These are phyloP conservation scores for Komagataella phaffii DNA, from an alignment of 805 yeast species.

Conservation along the genomic window DNA sequence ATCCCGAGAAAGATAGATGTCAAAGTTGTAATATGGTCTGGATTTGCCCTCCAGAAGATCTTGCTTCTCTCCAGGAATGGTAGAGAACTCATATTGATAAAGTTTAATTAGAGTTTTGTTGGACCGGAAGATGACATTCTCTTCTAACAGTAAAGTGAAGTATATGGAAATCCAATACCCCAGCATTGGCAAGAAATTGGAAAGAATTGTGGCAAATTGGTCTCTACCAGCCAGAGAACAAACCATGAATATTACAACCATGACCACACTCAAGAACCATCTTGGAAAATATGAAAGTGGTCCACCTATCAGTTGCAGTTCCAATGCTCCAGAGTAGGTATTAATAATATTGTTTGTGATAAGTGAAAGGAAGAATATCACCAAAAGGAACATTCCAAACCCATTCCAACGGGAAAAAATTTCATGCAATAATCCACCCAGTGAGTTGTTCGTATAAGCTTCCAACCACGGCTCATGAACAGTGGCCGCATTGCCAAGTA, in stretches of 20 bases:
- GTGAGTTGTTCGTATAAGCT: conserved; percentile 44
- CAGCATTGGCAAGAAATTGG: conserved; percentile 80
- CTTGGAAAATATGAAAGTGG: conserved; percentile 52
- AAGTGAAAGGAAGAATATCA: conserved; percentile 57
- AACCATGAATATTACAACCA: conserved; percentile 51
- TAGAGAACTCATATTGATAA: conserved; percentile 29
- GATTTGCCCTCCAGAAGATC: not conserved
- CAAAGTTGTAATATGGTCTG: conserved; percentile 51
- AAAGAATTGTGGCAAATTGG: conserved; percentile 57
- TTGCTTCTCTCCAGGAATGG: conserved; percentile 1
- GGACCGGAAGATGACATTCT: conserved; percentile 55
- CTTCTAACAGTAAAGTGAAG: conserved; percentile 56
- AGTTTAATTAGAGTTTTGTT: conserved; percentile 25
- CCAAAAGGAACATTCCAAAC: conserved; percentile 64
- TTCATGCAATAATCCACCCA: conserved; percentile 61
- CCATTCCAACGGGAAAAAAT: conserved; percentile 63
- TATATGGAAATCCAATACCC: conserved; percentile 88
- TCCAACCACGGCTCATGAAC: conserved; percentile 41
- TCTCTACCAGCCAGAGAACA: conserved; percentile 67
- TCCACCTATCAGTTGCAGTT: conserved; percentile 51
- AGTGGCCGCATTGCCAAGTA: conserved; percentile 56
- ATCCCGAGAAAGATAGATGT: conserved; percentile 51
- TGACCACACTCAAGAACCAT: conserved; percentile 58
- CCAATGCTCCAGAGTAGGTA: conserved; percentile 70
- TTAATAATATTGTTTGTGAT: conserved; percentile 75